Conservation (phyloP, 805 yeast species). For the Torulaspora gathmanii region DNA sequence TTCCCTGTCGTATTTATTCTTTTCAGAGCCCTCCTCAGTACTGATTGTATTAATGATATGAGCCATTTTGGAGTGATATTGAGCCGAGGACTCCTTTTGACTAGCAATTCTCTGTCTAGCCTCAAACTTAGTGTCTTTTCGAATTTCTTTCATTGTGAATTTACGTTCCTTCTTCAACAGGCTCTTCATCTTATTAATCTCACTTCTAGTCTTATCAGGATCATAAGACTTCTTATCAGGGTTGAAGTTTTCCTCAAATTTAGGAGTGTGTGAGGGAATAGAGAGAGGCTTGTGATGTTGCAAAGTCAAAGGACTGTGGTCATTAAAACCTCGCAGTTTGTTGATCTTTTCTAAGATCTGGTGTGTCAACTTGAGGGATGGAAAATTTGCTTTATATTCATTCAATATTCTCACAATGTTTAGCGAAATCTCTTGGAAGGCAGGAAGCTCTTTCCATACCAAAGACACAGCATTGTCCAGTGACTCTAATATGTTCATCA, state of each 20-base stretch:
- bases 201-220: constrained; percentile 73
- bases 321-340: constrained; percentile 48
- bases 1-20: constrained; percentile 87
- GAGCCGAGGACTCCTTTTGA: constrained; percentile 68
- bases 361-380: constrained; percentile 33
- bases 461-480: constrained; percentile 32
- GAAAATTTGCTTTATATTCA: constrained; percentile 39
- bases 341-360: constrained; percentile 42
- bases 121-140: constrained; percentile 81
- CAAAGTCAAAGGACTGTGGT: constrained; percentile 65
- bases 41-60: constrained; percentile 78
- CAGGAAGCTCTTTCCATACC: constrained; percentile 59
- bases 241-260: constrained; percentile 92
- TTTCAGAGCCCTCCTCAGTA: constrained; percentile 92
- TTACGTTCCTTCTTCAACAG: constrained; percentile 90
- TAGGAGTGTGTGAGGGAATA: constrained; percentile 80
- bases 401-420: constrained; percentile 45
- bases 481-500: constrained; percentile 32
- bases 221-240: constrained; percentile 93
- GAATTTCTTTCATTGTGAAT: constrained; percentile 78
- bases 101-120: constrained; percentile 79
- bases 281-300: constrained; percentile 84
- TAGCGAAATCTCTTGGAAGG: constrained; percentile 53
- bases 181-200: constrained; percentile 72
- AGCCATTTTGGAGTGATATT: constrained; percentile 87